Base-by-base conservation (phyloP, 345 rosid genomes). In the Carallia brachiata region DNA sequence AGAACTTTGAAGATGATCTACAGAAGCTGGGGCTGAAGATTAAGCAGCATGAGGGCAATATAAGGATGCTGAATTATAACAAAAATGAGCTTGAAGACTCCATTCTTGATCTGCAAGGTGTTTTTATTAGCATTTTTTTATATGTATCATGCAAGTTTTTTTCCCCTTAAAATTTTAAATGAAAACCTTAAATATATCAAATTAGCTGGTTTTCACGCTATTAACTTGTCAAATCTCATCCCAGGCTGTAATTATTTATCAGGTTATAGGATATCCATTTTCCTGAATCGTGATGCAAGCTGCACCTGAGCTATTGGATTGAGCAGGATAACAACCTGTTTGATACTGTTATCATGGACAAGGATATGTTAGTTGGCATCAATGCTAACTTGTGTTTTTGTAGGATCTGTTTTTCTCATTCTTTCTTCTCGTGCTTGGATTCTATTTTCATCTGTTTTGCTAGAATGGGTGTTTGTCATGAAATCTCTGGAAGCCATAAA, bases 1-100 rank as follows among this genome's bases (percentile, higher is more conserved):
- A 89, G 85, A 92, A 78, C 79, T 90, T 90, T 79, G 79, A 92
- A 77, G 86, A 91, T 75, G 96, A 87, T 69, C 82, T 88, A 39
- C 86, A 82, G 30, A 36, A 36, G 3, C 72, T 88, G 47, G 97
- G 93, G 66, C 68, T 59, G 76, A 85, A 83, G 77, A 80, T 92
- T 79, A 90, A 88, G 77, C 88, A 75, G 63, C 94, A 87, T 5
- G 96, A 92, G 56, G 84, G 84, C 48, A 82, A 82, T 68, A 30
- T 90, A n/a, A 83, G 69, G 18, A 70, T 80, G 67, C 73, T 86
- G 81, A 83, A 81, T 70, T 31, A 72, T 52, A 82, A 87, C 81
- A 84, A 82, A 68, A 70, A 54, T 80, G 87, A 84, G 67, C 44
- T 90, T 34, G 92, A 85, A 63, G 92, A 82, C 37, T 66, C 86